Evolutionary conservation across 2,329 filamentous ascomycete species (phyloP).

Genomic region (Talaromyces marneffei): DNA sequence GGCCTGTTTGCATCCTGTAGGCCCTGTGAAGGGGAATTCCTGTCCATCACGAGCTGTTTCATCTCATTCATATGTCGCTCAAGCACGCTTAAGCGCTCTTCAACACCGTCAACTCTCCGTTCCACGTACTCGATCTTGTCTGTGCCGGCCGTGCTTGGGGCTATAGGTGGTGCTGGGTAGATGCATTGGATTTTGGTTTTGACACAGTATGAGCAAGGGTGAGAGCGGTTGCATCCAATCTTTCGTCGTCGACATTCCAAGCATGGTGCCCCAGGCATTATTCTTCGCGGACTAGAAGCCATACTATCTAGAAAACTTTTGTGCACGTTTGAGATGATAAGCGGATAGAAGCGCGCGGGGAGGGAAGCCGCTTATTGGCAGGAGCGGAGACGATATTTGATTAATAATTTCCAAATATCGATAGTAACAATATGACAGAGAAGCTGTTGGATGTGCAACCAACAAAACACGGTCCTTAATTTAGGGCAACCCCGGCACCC

Average conservation of each 20-base stretch:
- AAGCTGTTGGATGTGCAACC: neutral
- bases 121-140: neutral
- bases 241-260: conserved; percentile 24
- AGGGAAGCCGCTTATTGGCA: conserved; percentile 10
- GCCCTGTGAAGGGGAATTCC: neutral
- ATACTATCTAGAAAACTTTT: neutral
- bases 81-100: neutral
- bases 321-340: neutral
- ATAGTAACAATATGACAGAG: neutral
- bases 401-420: neutral
- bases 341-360: neutral
- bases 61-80: conserved; percentile 2
- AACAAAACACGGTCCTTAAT: neutral
- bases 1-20: neutral
- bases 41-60: neutral
- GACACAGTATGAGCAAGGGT: conserved; percentile 24
- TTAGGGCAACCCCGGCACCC: no score
- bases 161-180: conserved; percentile 18
- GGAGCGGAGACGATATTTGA: conserved; percentile 8
- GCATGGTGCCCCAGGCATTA: conserved; percentile 17
- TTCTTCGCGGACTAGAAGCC: neutral
- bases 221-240: conserved; percentile 22
- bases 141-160: neutral
- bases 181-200: conserved; percentile 33
- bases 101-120: conserved; percentile 2